A percentile compares a stretch with the other conserved stretches of the same genome.
Evolutionary conservation across 768 basidiomycete species (phyloP).

Genomic region (Rhodotorula sphaerocarpa): DNA sequence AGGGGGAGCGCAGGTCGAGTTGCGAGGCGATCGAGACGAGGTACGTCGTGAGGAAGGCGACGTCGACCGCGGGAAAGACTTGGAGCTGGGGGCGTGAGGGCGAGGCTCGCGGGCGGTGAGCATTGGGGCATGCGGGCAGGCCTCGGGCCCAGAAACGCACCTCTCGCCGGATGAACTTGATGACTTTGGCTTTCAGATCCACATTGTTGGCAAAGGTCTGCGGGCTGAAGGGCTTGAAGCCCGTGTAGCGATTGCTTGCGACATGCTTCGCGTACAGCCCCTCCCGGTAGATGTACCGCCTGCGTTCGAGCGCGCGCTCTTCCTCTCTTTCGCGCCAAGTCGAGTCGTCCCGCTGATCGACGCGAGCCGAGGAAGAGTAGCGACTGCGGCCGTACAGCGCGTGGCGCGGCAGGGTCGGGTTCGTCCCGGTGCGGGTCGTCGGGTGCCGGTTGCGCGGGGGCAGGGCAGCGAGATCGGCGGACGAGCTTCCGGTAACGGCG

Average conservation of each 20-base stretch:
- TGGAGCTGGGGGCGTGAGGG: slow-evolving; percentile 20
- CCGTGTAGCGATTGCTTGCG: slow-evolving; percentile 36
- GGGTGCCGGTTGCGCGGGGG: slow-evolving; percentile 2
- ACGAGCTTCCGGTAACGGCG: slow-evolving; percentile 1
- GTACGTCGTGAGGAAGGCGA: slow-evolving; percentile 38
- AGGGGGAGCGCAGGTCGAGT: slow-evolving; percentile 38
- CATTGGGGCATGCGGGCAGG: too few relatives aligned
- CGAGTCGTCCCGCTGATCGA: slow-evolving; percentile 4
- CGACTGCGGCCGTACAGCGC: slow-evolving; percentile 27
- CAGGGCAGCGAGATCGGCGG: not conserved
- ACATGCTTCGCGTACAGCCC: slow-evolving; percentile 39
- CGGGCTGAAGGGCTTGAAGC: slow-evolving; percentile 32
- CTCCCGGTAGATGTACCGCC: slow-evolving; percentile 36
- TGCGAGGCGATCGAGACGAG: slow-evolving; percentile 36
- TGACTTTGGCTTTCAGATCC: slow-evolving; percentile 34
- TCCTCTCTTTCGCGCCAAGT: slow-evolving; percentile 24
- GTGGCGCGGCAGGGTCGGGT: slow-evolving; percentile 19
- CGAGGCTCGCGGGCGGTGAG: not conserved
- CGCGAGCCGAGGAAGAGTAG: not conserved
- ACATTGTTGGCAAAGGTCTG: slow-evolving; percentile 15
- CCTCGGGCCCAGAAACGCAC: not conserved
- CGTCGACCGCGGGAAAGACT: slow-evolving; percentile 37
- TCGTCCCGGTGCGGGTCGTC: too few relatives aligned
- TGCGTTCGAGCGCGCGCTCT: slow-evolving; percentile 34
- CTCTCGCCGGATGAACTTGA: slow-evolving; percentile 38